These are phyloP conservation scores for Neospermospora avenae DNA, from an alignment of 2,329 filamentous ascomycete species.

Conservation along the genomic window DNA sequence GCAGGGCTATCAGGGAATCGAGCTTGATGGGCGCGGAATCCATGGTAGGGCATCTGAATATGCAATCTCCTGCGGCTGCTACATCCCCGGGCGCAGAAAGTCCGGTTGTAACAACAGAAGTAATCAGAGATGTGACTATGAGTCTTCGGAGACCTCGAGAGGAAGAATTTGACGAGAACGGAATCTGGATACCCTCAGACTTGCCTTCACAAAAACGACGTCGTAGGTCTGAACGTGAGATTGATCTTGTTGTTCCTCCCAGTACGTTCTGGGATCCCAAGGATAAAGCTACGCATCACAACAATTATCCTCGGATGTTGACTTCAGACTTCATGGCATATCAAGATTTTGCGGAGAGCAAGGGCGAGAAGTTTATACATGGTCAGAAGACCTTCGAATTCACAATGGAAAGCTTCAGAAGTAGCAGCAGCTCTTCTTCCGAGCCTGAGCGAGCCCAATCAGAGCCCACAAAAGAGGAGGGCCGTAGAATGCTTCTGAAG, in stretches of 20 bases:
- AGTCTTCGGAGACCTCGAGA: conserved; percentile 34
- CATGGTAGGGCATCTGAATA: conserved; percentile 33
- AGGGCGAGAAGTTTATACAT: conserved; percentile 52
- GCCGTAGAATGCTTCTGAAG: conserved; percentile 27
- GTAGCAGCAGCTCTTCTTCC: conserved; percentile 28
- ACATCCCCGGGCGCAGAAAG: conserved; percentile 22
- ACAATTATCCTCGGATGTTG: conserved; percentile 62
- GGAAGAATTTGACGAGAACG: conserved; percentile 25
- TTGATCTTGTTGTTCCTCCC: conserved; percentile 55
- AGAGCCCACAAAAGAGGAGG: conserved; percentile 27
- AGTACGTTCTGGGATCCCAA: conserved; percentile 54
- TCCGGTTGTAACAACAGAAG: conserved; percentile 9
- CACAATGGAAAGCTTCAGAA: conserved; percentile 31
- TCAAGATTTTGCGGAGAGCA: conserved; percentile 46
- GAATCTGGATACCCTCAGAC: conserved; percentile 26
- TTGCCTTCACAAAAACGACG: conserved; percentile 46
- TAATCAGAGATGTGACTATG: conserved; percentile 12
- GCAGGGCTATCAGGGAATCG: conserved; percentile 23
- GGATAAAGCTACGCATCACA: conserved; percentile 55
- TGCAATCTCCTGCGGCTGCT: conserved; percentile 32
- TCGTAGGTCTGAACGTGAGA: conserved; percentile 51
- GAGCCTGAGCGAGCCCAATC: conserved; percentile 30
- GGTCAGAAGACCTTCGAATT: conserved; percentile 45
- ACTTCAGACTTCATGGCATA: conserved; percentile 56
- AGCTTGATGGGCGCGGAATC: conserved; percentile 35